Evolutionary conservation across 2,329 filamentous ascomycete genomes (phyloP), one percentile per base, ranked within the genome.

Genomic region (Pseudonectria foliicola): DNA sequence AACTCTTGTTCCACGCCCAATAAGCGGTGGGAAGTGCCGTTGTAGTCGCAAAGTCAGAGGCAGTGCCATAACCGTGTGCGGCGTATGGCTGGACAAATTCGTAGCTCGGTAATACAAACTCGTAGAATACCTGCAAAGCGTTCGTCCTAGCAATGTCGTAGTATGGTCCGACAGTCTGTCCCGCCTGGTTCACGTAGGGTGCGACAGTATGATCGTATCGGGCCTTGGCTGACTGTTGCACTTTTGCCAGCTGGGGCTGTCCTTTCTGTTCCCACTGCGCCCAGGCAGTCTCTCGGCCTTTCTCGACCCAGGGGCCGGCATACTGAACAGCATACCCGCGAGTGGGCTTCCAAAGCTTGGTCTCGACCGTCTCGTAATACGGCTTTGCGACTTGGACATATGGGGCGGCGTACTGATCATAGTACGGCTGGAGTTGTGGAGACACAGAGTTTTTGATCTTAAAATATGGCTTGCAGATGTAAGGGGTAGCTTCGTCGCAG

Each of bases 391-490:
- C 65, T 25, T 89, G 74, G 42, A 95, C 77, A 55, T 95, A 92
- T 3, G 87, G 85, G 6, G 82, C 83, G 15, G 85, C 82, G 54
- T 95, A 94, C 38, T 75, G 61, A 47, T 90, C 68, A 61, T 95
- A 96, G 63, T 93, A 94, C 3, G 89, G 90, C 49, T 81, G 71
- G 23, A 93, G 54, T 58, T 90, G 82, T 4, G 92, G 92, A 16
- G 77, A 64, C 40, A 89, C 66, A 38, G 64, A 54, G 13, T 71
- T 62, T 70, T 80, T 66, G 67, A 78, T 49, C 63, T 78, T 62
- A 66, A 82, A 72, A 71, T 95, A 95, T 8, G 85, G 81, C 53
- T 81, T 81, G 73, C 92, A 98, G 42, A 96, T 75, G 44, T 67
- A 72, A 1, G 89, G 85, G 2, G 86, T 85, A 21, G 71, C 63